Evolutionary conservation across 1,139 yeast species (phyloP).

Genomic region (Yamadazyma epiphylla): DNA sequence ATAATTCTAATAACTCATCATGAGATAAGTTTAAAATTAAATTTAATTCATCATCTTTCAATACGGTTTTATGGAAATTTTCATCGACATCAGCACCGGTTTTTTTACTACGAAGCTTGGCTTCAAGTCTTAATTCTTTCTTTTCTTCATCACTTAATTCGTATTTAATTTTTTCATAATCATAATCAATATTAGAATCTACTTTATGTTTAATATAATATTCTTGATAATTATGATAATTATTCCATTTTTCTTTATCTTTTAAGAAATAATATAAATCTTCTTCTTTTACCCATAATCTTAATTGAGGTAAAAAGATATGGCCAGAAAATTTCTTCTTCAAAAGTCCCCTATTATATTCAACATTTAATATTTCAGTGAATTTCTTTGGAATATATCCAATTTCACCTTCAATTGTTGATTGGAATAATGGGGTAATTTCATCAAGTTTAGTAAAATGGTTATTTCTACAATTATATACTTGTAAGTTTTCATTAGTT

Average conservation of each 20-base stretch:
- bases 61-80: constrained; percentile 6
- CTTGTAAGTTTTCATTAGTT: constrained; percentile 20
- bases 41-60: constrained; percentile 19
- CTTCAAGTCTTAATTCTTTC: constrained; percentile 13
- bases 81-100: constrained; percentile 12
- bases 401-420: constrained; percentile 34
- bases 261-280: constrained; percentile 17
- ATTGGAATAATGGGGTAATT: constrained; percentile 21
- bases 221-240: constrained; percentile 22
- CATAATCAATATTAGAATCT: constrained; percentile 2
- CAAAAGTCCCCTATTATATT: constrained; percentile 27
- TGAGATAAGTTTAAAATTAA: constrained; percentile 16
- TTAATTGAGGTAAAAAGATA: constrained; percentile 26
- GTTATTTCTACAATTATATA: constrained; percentile 31
- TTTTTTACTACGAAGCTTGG: constrained; percentile 11
- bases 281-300: constrained; percentile 27
- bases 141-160: constrained; percentile 21
- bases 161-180: constrained; percentile 13
- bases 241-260: constrained; percentile 22
- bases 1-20: constrained; percentile 24
- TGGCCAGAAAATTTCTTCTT: constrained; percentile 18
- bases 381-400: constrained; percentile 35
- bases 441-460: constrained; percentile 22
- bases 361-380: constrained; percentile 24
- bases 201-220: constrained; percentile 11